A percentile compares a stretch with the other conserved stretches of the same genome.
These are phyloP conservation scores for Elsinoe perseae DNA, from an alignment of 2,329 filamentous ascomycete species.

Conservation along the genomic window DNA sequence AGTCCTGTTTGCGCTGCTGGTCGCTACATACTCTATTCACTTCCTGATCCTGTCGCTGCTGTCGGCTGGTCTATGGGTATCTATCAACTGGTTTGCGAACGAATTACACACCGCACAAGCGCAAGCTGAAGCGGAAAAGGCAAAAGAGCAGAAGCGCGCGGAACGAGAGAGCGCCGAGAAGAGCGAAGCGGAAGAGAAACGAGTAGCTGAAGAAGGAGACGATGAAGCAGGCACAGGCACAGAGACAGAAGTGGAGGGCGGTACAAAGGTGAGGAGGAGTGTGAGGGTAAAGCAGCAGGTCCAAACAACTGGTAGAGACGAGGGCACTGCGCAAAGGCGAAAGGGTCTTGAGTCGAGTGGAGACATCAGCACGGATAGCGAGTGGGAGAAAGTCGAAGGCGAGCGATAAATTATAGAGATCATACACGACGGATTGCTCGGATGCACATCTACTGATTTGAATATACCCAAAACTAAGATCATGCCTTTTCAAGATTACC, in stretches of 20 bases:
- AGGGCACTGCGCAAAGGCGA: conserved; percentile 13
- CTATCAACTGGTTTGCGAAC: conserved; percentile 92
- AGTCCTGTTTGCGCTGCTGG: conserved; percentile 65
- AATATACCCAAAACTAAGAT: conserved; percentile 16
- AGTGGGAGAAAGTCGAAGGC: conserved; percentile 93
- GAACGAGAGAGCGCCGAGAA: conserved; percentile 37
- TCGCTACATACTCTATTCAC: conserved; percentile 80
- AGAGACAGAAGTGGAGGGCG: conserved; percentile 30
- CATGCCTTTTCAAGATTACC: not conserved
- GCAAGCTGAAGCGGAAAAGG: conserved; percentile 44
- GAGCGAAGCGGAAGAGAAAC: conserved; percentile 31
- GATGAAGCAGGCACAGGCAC: conserved; percentile 43
- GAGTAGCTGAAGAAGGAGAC: conserved; percentile 26
- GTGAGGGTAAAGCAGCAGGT: conserved; percentile 9
- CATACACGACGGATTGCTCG: not conserved
- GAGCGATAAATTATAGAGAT: conserved; percentile 30
- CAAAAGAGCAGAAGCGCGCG: conserved; percentile 40
- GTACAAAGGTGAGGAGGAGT: conserved; percentile 18
- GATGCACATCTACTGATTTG: not conserved
- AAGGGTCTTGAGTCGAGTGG: conserved; percentile 25
- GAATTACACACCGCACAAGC: conserved; percentile 48
- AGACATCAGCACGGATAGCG: conserved; percentile 67
- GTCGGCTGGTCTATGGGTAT: conserved; percentile 77
- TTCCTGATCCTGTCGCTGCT: conserved; percentile 75
- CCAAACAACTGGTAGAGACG: not conserved